A percentile compares a stretch with the other conserved stretches of the same genome.
These are phyloP conservation scores for Hymenoscyphus fructigenus DNA, from an alignment of 2,329 filamentous ascomycete species.

Conservation along the genomic window DNA sequence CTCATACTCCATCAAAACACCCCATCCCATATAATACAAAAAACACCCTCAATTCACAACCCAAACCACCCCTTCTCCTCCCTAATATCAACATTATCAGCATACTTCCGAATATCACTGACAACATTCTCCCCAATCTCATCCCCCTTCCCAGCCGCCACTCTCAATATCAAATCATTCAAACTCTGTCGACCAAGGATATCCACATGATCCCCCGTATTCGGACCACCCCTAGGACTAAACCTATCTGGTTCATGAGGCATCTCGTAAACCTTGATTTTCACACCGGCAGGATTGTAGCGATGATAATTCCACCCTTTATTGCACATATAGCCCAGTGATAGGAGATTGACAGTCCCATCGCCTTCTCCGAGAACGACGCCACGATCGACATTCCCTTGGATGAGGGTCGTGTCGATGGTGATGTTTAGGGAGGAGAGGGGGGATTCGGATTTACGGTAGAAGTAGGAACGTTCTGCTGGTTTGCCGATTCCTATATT, in stretches of 20 bases:
- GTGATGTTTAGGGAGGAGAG: constrained; percentile 69
- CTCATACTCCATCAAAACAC: too few relatives aligned
- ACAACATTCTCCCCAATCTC: constrained; percentile 73
- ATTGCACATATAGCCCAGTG: constrained; percentile 93
- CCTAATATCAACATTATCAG: too few relatives aligned
- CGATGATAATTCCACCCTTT: constrained; percentile 91
- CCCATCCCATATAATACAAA: too few relatives aligned
- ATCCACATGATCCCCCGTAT: constrained; percentile 88
- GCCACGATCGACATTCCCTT: constrained; percentile 71
- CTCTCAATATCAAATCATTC: constrained; percentile 84
- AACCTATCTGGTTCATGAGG: constrained; percentile 92
- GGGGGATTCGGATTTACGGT: constrained; percentile 67
- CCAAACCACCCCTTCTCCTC: constrained; percentile 33
- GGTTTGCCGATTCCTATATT: constrained; percentile 72
- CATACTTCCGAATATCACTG: too few relatives aligned
- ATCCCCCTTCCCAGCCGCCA: constrained; percentile 82
- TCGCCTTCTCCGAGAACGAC: constrained; percentile 97
- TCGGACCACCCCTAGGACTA: constrained; percentile 71
- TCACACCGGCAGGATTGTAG: constrained; percentile 83
- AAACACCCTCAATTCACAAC: neutral
- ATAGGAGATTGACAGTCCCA: constrained; percentile 91
- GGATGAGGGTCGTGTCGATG: constrained; percentile 64
- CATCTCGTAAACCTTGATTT: constrained; percentile 91
- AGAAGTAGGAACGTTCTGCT: constrained; percentile 91
- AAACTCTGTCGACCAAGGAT: constrained; percentile 86